phyloP scores from a whole-genome alignment of 129 eudicot species.

The Escallonia herrerae region DNA sequence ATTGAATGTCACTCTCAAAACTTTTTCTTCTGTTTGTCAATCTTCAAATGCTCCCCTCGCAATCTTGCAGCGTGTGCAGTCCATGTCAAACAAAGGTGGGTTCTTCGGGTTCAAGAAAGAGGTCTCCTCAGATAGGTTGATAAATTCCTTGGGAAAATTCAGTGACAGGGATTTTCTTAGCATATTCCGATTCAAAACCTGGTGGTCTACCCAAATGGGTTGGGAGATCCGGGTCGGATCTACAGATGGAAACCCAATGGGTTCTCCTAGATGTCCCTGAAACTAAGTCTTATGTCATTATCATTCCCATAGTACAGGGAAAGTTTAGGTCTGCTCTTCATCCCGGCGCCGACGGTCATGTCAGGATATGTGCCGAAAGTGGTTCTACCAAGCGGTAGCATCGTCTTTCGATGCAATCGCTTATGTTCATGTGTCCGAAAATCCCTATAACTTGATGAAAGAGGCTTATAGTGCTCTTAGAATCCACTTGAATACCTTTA shows the following conservation, averaged over 20 bases:
- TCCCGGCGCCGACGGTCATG: conserved; percentile 39
- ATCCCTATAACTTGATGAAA: conserved; percentile 49
- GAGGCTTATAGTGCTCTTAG: conserved; percentile 45
- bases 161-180: conserved; percentile 40
- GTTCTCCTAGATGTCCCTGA: conserved; percentile 47
- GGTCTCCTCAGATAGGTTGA: conserved; percentile 23
- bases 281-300: conserved; percentile 25
- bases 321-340: conserved; percentile 40
- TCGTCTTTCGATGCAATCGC: conserved; percentile 37
- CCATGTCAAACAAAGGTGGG: conserved; percentile 30
- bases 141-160: conserved; percentile 40
- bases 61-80: conserved; percentile 29
- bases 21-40: conserved; percentile 27
- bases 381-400: conserved; percentile 32
- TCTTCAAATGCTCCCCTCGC: conserved; percentile 30
- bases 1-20: conserved; percentile 25
- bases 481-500: conserved; percentile 42
- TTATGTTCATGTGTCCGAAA: conserved; percentile 43
- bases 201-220: conserved; percentile 75
- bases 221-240: conserved; percentile 44
- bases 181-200: conserved; percentile 54
- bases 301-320: conserved; percentile 37
- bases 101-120: conserved; percentile 36
- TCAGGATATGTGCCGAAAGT: conserved; percentile 37
- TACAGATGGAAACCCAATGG: conserved; percentile 61